A percentile compares a stretch with the other conserved stretches of the same genome.
Evolutionary conservation across 495 filamentous ascomycete genomes (phyloP).

Genomic region (Xylaria telfairii): DNA sequence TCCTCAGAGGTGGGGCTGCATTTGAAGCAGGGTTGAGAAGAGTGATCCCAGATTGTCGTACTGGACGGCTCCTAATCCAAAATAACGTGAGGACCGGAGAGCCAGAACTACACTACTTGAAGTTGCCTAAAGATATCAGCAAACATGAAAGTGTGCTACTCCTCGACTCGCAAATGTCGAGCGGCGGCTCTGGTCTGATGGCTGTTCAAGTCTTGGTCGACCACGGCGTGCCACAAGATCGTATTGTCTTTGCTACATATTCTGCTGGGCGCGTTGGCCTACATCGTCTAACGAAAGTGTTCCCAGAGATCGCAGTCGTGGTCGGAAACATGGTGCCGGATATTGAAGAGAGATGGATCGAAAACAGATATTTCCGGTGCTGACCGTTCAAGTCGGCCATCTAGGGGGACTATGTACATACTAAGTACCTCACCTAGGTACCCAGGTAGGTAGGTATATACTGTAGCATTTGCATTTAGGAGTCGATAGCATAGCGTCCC

Average conservation of each 20-base stretch:
- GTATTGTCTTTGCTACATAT: constrained; percentile 88
- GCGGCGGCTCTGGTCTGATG: constrained; percentile 93
- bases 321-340: constrained; percentile 80
- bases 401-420: neutral
- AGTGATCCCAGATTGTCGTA: constrained; percentile 89
- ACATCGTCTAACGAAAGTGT: constrained; percentile 83
- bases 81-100: constrained; percentile 83
- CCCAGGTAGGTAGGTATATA: constrained; percentile 3
- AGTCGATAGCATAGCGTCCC: constrained; percentile 18
- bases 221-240: constrained; percentile 85
- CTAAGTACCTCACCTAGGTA: neutral
- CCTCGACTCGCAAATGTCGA: constrained; percentile 92
- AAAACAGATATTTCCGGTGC: constrained; percentile 80
- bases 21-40: constrained; percentile 88
- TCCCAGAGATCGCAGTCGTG: constrained; percentile 82
- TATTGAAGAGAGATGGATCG: constrained; percentile 80
- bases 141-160: constrained; percentile 80
- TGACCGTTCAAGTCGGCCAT: constrained; percentile 41
- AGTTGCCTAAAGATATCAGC: constrained; percentile 72
- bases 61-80: constrained; percentile 88
- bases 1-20: constrained; percentile 84
- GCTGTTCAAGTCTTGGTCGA: constrained; percentile 92
- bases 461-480: constrained; percentile 3
- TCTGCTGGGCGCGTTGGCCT: constrained; percentile 81
- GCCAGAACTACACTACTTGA: constrained; percentile 88